These are phyloP conservation scores for Diddensiella santjacobensis DNA, from an alignment of 805 yeast species.

Conservation along the genomic window DNA sequence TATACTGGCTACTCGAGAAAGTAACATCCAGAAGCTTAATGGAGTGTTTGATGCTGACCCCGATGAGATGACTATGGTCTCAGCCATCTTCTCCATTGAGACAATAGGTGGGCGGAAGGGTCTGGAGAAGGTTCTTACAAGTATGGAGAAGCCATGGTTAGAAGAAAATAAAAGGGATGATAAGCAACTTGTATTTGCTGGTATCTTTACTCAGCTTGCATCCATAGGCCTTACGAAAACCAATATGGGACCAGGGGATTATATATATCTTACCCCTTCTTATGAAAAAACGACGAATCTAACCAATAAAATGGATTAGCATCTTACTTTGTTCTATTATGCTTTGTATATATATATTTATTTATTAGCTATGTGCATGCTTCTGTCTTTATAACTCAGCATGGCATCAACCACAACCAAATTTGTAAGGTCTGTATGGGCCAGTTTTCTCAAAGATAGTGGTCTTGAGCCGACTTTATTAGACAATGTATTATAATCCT, in stretches of 20 bases:
- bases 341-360: background rate
- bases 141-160: conserved; percentile 1
- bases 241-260: background rate
- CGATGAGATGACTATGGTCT: background rate
- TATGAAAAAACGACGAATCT: background rate
- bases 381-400: background rate
- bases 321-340: too few species aligned
- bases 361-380: background rate
- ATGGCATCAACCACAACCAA: conserved; percentile 5
- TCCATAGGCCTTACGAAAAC: background rate
- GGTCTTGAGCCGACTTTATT: conserved; percentile 33
- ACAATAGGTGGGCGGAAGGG: background rate
- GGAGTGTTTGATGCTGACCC: background rate
- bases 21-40: background rate
- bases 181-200: background rate
- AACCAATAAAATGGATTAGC: too few species aligned
- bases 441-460: conserved; percentile 26
- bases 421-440: conserved; percentile 28
- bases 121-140: background rate
- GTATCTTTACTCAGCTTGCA: background rate
- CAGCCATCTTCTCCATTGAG: background rate
- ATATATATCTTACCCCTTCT: background rate
- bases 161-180: background rate
- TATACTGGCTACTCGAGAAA: background rate
- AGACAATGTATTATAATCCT: conserved; percentile 24